Evolutionary conservation across 768 basidiomycete genomes (phyloP).

Genomic region (Naganishia randhawae): DNA sequence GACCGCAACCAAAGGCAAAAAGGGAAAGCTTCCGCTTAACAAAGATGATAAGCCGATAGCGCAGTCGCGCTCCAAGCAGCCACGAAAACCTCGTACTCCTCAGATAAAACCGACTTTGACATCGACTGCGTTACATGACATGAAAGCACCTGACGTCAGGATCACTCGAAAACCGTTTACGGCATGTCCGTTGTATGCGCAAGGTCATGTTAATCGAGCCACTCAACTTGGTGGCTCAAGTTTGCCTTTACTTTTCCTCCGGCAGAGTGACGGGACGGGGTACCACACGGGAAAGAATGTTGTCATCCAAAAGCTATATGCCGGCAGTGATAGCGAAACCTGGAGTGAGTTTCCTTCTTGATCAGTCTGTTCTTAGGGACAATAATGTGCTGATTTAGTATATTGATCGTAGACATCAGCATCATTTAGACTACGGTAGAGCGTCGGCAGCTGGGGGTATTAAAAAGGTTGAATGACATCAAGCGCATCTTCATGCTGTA

Average conservation of each 20-base stretch:
- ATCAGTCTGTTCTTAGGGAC: neutral
- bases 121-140: constrained; percentile 10
- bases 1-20: constrained; percentile 1
- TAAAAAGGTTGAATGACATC: too few relatives aligned
- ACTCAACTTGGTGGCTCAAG: constrained; percentile 26
- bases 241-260: constrained; percentile 28
- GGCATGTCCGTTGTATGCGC: constrained; percentile 19
- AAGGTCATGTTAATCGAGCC: constrained; percentile 16
- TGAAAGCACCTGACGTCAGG: constrained; percentile 17
- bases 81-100: constrained; percentile 22
- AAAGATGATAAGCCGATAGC: neutral
- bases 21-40: neutral
- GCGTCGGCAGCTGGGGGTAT: neutral
- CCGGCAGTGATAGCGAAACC: constrained; percentile 18
- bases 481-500: neutral
- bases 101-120: constrained; percentile 19
- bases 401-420: constrained; percentile 2
- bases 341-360: constrained; percentile 20
- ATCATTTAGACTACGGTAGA: neutral
- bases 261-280: constrained; percentile 31
- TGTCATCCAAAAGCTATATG: constrained; percentile 25
- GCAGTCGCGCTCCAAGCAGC: neutral
- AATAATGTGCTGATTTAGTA: neutral
- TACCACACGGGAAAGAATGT: constrained; percentile 33
- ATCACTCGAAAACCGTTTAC: constrained; percentile 28